Conservation (phyloP, 352 stramenopile genomes). For the Blastocystis sp. region DNA sequence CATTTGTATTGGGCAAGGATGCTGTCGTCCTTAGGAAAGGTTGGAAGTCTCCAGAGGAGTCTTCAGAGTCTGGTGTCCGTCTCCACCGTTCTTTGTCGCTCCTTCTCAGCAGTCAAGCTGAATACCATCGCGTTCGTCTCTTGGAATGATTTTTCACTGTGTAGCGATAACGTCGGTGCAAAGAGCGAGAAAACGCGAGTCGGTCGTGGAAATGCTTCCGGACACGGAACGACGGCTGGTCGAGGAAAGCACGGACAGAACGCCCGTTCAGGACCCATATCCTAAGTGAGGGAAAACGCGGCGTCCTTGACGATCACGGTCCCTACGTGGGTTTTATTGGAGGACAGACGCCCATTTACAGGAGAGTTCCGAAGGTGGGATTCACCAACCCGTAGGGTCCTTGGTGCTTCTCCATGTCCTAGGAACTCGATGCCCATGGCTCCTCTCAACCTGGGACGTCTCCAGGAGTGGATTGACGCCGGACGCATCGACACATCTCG, state of each 20-base stretch:
- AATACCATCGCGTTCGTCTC: neutral
- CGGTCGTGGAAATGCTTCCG: constrained; percentile 48
- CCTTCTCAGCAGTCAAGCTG: constrained; percentile 25
- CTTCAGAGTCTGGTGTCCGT: neutral
- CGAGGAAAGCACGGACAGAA: constrained; percentile 51
- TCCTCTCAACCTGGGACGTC: constrained; percentile 23
- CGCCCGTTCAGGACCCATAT: constrained; percentile 52
- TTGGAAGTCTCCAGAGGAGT: neutral
- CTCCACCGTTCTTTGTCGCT: neutral
- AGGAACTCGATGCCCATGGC: neutral
- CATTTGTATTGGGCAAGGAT: neutral
- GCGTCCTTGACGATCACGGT: constrained; percentile 24
- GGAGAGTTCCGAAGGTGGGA: constrained; percentile 55
- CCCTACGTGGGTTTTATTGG: constrained; percentile 42
- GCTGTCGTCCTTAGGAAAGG: neutral
- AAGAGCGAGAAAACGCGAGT: constrained; percentile 45
- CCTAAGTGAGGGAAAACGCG: neutral
- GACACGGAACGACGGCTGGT: constrained; percentile 43
- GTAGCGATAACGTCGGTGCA: constrained; percentile 46
- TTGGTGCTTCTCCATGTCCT: neutral
- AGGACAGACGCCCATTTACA: constrained; percentile 47
- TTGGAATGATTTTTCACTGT: neutral
- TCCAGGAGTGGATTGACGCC: constrained; percentile 55
- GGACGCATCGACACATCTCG: constrained; percentile 26
- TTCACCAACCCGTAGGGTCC: constrained; percentile 32